phyloP scores from a whole-genome alignment of 2,329 filamentous ascomycete genomes.

The Grosmannia huntii region DNA sequence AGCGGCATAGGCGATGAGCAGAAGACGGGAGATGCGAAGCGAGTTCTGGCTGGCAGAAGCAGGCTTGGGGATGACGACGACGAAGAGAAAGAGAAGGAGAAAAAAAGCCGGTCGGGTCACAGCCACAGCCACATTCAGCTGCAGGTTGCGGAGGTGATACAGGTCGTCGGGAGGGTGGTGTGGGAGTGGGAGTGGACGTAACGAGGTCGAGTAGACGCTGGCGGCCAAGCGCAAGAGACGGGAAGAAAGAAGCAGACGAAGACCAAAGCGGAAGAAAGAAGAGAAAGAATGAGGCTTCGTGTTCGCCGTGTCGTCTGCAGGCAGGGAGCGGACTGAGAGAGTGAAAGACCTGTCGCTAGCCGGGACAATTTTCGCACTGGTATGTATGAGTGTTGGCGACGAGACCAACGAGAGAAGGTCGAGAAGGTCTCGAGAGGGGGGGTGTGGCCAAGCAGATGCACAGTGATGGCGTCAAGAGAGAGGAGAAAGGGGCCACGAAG shows the following conservation, averaged over 20 bases:
- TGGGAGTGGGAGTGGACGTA: no score
- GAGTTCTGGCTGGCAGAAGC: background rate
- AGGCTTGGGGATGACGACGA: background rate
- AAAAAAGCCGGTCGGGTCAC: background rate
- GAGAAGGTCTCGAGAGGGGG: background rate
- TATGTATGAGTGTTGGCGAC: no score
- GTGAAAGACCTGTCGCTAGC: background rate
- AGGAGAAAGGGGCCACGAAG: background rate
- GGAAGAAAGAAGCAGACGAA: background rate
- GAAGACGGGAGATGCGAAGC: background rate
- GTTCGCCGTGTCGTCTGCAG: background rate
- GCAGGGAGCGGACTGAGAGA: background rate
- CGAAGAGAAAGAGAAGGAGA: background rate
- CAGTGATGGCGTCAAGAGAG: background rate
- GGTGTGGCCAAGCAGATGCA: background rate
- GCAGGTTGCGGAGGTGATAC: background rate
- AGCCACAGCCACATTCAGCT: background rate
- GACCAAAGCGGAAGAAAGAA: background rate
- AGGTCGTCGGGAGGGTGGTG: background rate
- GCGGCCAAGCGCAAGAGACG: background rate
- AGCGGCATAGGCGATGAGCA: no score
- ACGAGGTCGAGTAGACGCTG: background rate
- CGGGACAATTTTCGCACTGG: no score
- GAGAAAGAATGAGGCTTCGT: background rate
- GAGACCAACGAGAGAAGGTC: no score